Conservation (phyloP, 345 rosid genomes). For the Clausena lansium region DNA sequence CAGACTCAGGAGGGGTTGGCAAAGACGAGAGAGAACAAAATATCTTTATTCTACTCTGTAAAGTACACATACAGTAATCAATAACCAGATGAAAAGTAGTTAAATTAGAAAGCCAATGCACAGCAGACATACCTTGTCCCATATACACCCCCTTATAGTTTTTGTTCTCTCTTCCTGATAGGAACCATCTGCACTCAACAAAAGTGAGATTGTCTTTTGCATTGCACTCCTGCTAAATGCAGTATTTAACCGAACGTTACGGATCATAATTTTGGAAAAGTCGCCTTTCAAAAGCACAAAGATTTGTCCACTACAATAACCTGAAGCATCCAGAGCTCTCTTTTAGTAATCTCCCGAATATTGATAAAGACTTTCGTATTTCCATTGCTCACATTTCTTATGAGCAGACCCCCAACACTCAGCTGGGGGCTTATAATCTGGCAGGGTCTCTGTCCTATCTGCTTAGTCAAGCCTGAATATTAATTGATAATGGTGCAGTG, state of each 20-base stretch:
- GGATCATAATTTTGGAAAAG: conserved; percentile 2
- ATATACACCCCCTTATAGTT: conserved; percentile 43
- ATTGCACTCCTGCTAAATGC: conserved; percentile 62
- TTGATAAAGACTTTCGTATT: conserved; percentile 58
- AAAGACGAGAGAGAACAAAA: conserved; percentile 47
- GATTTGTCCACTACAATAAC: conserved; percentile 32
- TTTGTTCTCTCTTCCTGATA: conserved; percentile 81
- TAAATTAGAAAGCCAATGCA: conserved; percentile 12
- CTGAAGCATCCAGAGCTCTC: conserved; percentile 66
- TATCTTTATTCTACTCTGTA: conserved; percentile 50
- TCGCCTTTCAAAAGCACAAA: conserved; percentile 2
- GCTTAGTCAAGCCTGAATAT: conserved; percentile 26
- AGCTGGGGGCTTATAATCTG: conserved; percentile 63
- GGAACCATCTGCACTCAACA: conserved; percentile 64
- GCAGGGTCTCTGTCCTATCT: conserved; percentile 79
- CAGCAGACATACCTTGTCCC: conserved; percentile 56
- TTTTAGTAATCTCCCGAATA: conserved; percentile 60
- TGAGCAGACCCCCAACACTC: conserved; percentile 49
- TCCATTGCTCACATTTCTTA: conserved; percentile 64
- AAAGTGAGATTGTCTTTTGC: conserved; percentile 66
- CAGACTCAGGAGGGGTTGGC: conserved; percentile 53
- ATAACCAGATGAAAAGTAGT: conserved; percentile 6
- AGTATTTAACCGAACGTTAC: conserved; percentile 20
- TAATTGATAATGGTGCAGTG: conserved; percentile 9
- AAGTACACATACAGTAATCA: conserved; percentile 11